Conservation (phyloP, 352 stramenopile species). For the Globisporangium canariense region DNA sequence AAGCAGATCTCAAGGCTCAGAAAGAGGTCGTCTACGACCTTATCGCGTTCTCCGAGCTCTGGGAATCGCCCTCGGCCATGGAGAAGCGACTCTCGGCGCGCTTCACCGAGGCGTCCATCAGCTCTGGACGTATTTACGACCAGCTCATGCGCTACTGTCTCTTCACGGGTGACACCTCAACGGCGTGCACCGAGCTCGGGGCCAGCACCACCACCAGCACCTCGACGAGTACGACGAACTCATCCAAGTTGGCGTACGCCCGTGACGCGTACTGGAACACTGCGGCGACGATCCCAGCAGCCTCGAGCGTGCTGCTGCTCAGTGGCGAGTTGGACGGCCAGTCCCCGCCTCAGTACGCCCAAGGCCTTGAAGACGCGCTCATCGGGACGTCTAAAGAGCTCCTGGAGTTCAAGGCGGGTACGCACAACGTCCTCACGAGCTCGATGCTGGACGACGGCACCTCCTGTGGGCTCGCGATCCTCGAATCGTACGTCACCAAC, state of each 20-base stretch:
- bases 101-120: constrained; percentile 49
- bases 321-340: constrained; percentile 41
- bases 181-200: constrained; percentile 30
- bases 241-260: constrained; percentile 34
- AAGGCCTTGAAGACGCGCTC: constrained; percentile 35
- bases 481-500: constrained; percentile 55
- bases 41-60: constrained; percentile 75
- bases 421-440: constrained; percentile 42
- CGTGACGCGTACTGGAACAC: constrained; percentile 29
- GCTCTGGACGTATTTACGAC: constrained; percentile 35
- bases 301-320: constrained; percentile 57
- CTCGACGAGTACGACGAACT: background rate
- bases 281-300: constrained; percentile 24
- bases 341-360: constrained; percentile 40
- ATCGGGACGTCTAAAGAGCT: constrained; percentile 40
- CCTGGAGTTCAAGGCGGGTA: constrained; percentile 33
- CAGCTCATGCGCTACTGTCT: constrained; percentile 58
- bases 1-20: constrained; percentile 3
- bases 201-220: constrained; percentile 5
- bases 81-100: constrained; percentile 35
- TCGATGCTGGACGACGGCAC: constrained; percentile 29
- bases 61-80: constrained; percentile 51
- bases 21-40: constrained; percentile 53
- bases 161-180: constrained; percentile 42
- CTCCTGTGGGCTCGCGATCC: constrained; percentile 42